These are phyloP conservation scores for Intubia oerlemansii DNA, from an alignment of 2,329 filamentous ascomycete species.

Conservation along the genomic window DNA sequence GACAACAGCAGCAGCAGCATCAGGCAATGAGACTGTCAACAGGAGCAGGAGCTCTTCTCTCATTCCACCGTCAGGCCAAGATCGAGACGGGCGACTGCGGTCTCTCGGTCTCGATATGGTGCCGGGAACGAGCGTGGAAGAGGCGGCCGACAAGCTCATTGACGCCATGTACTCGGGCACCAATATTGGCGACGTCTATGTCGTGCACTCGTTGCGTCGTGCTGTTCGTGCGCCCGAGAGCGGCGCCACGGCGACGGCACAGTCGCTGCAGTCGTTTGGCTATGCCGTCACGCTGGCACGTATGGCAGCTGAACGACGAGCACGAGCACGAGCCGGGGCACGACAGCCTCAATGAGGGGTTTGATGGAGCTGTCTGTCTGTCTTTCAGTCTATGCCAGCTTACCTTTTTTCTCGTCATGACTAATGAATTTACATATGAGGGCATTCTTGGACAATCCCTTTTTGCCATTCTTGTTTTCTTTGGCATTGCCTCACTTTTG, in stretches of 20 bases:
- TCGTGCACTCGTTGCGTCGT: slow-evolving; percentile 23
- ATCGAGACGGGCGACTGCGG: no score
- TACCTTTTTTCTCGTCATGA: slow-evolving; percentile 1
- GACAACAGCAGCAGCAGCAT: no score
- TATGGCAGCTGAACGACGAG: slow-evolving; percentile 3
- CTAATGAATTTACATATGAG: no score
- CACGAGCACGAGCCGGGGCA: slow-evolving; percentile 16
- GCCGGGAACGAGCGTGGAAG: no score
- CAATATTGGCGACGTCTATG: slow-evolving; percentile 29
- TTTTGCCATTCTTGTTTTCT: slow-evolving; percentile 1
- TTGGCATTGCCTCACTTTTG: slow-evolving; percentile 2
- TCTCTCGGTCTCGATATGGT: no score
- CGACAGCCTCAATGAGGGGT: slow-evolving; percentile 26
- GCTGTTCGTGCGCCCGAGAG: slow-evolving; percentile 16
- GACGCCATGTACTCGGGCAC: slow-evolving; percentile 33
- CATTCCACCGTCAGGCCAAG: no score
- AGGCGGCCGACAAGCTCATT: slow-evolving; percentile 17
- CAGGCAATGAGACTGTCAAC: no score
- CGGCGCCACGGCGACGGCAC: slow-evolving; percentile 23
- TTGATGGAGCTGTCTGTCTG: neutral
- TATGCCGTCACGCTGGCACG: slow-evolving; percentile 31
- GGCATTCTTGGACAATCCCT: no score
- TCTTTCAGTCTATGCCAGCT: neutral
- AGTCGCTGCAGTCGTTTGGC: slow-evolving; percentile 29
- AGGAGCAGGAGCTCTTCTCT: no score